Evolutionary conservation across 2,329 filamentous ascomycete genomes (phyloP).

Genomic region (Macroventuria anomochaeta): DNA sequence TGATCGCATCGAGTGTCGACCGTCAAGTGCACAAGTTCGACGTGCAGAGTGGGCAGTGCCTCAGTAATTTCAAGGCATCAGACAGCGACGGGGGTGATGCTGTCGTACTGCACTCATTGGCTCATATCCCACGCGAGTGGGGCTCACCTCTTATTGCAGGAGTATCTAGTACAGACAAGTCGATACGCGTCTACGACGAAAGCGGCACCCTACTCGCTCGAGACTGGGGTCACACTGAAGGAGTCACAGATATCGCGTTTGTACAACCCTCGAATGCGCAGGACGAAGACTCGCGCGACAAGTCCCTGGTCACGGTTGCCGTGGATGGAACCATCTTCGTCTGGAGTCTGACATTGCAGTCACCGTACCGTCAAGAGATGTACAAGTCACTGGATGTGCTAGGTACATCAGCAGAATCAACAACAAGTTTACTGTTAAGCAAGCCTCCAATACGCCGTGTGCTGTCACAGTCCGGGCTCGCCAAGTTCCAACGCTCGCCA

Average conservation of each 20-base stretch:
- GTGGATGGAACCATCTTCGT: slow-evolving; percentile 60
- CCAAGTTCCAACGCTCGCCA: slow-evolving; percentile 71
- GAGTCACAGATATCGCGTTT: slow-evolving; percentile 83
- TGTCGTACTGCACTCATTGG: slow-evolving; percentile 81
- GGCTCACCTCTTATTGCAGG: slow-evolving; percentile 76
- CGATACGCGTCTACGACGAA: slow-evolving; percentile 86
- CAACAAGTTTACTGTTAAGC: slow-evolving; percentile 43
- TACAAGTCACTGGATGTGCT: slow-evolving; percentile 49
- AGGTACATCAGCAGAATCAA: slow-evolving; percentile 40
- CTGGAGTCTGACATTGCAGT: slow-evolving; percentile 49
- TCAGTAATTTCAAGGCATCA: slow-evolving; percentile 79
- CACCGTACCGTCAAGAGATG: slow-evolving; percentile 37
- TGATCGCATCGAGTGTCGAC: slow-evolving; percentile 68
- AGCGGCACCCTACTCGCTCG: slow-evolving; percentile 79
- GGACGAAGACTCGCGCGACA: slow-evolving; percentile 57
- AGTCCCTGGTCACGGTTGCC: slow-evolving; percentile 56
- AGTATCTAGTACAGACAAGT: slow-evolving; percentile 95
- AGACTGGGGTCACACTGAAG: slow-evolving; percentile 95
- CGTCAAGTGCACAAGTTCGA: slow-evolving; percentile 66
- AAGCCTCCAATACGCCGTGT: slow-evolving; percentile 83
- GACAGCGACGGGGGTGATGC: slow-evolving; percentile 82
- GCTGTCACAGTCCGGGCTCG: slow-evolving; percentile 84
- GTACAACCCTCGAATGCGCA: slow-evolving; percentile 50
- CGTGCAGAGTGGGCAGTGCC: slow-evolving; percentile 70
- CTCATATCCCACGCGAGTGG: slow-evolving; percentile 63